A percentile compares a stretch with the other conserved stretches of the same genome.
phyloP scores from a whole-genome alignment of 768 basidiomycete species.

The Hericium coralloides region DNA sequence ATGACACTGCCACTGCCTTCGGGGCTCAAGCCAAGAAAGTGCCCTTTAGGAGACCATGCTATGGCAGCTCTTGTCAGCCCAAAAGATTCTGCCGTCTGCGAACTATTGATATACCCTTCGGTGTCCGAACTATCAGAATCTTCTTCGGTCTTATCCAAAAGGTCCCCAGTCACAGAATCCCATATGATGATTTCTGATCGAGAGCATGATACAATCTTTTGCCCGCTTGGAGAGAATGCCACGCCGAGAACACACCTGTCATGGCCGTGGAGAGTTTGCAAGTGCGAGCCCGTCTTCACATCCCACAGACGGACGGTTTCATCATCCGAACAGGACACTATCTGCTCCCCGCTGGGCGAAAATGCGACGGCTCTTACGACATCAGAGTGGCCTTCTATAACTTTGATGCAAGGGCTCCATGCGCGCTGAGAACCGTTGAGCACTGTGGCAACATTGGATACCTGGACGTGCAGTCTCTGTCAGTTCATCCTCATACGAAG shows the following conservation, averaged over 20 bases:
- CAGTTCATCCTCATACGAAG: not conserved
- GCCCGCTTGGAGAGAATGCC: not conserved
- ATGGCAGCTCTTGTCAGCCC: not conserved
- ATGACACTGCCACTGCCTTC: too few species aligned
- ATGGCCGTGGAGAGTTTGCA: not conserved
- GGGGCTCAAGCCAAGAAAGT: not conserved
- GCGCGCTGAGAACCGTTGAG: not conserved
- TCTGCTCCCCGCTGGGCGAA: not conserved
- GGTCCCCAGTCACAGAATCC: not conserved
- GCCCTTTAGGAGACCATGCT: not conserved
- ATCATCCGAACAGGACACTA: not conserved
- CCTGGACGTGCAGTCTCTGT: too few species aligned
- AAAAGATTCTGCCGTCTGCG: too few species aligned
- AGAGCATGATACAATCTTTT: not conserved
- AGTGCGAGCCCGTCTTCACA: not conserved
- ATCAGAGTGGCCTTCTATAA: not conserved
- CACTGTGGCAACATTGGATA: not conserved
- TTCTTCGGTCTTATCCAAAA: not conserved
- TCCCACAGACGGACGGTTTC: not conserved
- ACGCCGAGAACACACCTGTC: not conserved
- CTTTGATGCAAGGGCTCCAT: not conserved
- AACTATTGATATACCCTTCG: too few species aligned
- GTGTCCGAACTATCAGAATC: too few species aligned
- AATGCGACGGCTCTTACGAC: not conserved
- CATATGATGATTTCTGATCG: not conserved